Base-by-base conservation (phyloP, 345 rosid species). In the Atalantia buxifolia region DNA sequence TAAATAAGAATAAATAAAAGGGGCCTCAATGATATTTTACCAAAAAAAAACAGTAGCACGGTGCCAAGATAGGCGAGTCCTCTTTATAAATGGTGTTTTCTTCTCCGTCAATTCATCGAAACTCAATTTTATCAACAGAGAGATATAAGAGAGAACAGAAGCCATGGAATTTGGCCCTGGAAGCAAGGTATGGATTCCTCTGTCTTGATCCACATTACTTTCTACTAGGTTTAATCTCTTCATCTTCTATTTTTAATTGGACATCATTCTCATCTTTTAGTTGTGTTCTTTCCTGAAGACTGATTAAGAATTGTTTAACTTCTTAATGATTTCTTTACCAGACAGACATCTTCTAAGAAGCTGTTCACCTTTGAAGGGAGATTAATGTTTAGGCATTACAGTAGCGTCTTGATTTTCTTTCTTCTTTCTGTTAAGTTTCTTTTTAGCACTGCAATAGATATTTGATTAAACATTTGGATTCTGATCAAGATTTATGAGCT, bases 151-250 rank as follows among this genome's bases (percentile, higher is more conserved):
- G 18, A 77, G 63, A 77, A 38, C 25, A 50, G 25, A 66, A 80
- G 76, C 6, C 9, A 80, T 81, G 87, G 91, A 85, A 55, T 67
- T 81, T 50, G 74, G 76, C 77, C 57, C 83, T 60, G 76, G 60
- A 65, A 72, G 53, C 78, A 79, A 79, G 89, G 91, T 86, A 84
- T 63, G 9, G 5, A 28, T 76, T 59, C 35, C 45, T 22, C 70
- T 33, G 33, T 28, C 6, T 19, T 28, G 33, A 22, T 24, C n/a
- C 74, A 16, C 22, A 5, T 42, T 21, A 25, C 55, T 13, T 70
- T 7, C 50, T 45, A 18, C 50, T 45, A 45, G 6, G 6, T 60
- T 78, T 13, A 13, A 7, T 45, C 40, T 35, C 55, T 38, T 66
- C 30, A 40, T 4, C 45, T 22, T 40, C 71, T n/a, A 38, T 6